A percentile compares a stretch with the other conserved stretches of the same genome.
These are phyloP conservation scores for Magnaporthiopsis rhizophila DNA, from an alignment of 2,329 filamentous ascomycete genomes.

Conservation along the genomic window DNA sequence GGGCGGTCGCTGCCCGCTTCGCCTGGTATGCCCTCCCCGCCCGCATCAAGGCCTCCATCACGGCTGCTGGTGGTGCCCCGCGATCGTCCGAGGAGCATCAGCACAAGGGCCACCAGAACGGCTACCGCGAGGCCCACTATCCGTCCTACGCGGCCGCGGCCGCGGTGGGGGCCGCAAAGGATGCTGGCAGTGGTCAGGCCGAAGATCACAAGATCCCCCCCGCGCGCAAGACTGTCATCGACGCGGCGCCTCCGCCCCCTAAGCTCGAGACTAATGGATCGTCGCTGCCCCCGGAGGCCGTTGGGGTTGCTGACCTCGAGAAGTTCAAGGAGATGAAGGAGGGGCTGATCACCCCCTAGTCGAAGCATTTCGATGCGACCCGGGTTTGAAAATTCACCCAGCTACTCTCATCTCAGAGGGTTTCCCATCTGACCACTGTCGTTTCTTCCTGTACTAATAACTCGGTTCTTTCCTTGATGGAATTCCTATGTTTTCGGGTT, in stretches of 20 bases:
- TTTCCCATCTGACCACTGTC: too few relatives aligned
- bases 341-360: background rate
- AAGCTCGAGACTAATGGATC: background rate
- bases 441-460: too few relatives aligned
- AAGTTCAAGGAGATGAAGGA: constrained; percentile 3
- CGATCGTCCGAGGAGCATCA: background rate
- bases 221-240: too few relatives aligned
- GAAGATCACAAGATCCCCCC: too few relatives aligned
- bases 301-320: background rate
- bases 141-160: too few relatives aligned
- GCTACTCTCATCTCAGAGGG: too few relatives aligned
- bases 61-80: background rate
- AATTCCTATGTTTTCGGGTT: background rate
- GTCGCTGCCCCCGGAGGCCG: background rate
- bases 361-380: background rate
- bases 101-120: background rate
- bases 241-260: background rate
- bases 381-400: background rate
- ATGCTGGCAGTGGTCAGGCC: background rate
- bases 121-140: constrained; percentile 3
- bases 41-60: constrained; percentile 1
- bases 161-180: background rate
- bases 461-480: background rate
- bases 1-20: constrained; percentile 4
- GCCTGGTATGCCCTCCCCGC: constrained; percentile 5